Conservation (phyloP, 176 grass and related monocot genomes). For the Canna indica region DNA sequence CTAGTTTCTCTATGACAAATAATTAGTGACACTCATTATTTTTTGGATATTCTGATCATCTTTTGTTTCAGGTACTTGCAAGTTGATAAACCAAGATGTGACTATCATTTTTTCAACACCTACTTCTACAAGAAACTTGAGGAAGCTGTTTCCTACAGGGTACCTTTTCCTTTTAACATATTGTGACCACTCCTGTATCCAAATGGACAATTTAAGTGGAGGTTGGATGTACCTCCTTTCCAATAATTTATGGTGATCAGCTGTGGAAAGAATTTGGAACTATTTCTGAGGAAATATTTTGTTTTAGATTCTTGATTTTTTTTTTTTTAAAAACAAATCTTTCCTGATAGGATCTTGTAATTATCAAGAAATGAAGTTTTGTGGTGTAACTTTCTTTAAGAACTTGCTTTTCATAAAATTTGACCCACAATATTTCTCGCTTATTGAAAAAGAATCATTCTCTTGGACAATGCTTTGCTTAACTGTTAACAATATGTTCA, state of each 20-base stretch:
- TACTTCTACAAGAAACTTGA: constrained; percentile 89
- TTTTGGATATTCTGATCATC: not conserved
- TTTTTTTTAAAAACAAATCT: too few relatives aligned
- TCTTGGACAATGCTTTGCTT: not conserved
- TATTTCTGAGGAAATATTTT: too few relatives aligned
- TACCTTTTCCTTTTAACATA: constrained; percentile 7
- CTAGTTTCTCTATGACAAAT: too few relatives aligned
- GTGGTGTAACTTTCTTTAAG: too few relatives aligned
- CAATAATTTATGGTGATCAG: not conserved
- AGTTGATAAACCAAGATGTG: constrained; percentile 21
- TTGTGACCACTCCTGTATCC: not conserved
- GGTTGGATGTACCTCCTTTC: not conserved
- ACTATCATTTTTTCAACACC: constrained; percentile 83
- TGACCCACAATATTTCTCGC: too few relatives aligned
- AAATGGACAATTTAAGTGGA: not conserved
- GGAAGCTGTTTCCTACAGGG: constrained; percentile 41
- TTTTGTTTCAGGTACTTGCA: constrained; percentile 48
- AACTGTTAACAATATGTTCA: not conserved
- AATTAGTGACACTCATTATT: not conserved
- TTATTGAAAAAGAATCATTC: not conserved
- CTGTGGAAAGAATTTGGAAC: too few relatives aligned
- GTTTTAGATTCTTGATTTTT: too few relatives aligned
- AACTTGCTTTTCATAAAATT: too few relatives aligned
- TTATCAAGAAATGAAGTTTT: too few relatives aligned
- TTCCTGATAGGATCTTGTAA: too few relatives aligned